These are phyloP conservation scores for Polyporus arcularius DNA, from an alignment of 768 basidiomycete genomes.

Conservation along the genomic window DNA sequence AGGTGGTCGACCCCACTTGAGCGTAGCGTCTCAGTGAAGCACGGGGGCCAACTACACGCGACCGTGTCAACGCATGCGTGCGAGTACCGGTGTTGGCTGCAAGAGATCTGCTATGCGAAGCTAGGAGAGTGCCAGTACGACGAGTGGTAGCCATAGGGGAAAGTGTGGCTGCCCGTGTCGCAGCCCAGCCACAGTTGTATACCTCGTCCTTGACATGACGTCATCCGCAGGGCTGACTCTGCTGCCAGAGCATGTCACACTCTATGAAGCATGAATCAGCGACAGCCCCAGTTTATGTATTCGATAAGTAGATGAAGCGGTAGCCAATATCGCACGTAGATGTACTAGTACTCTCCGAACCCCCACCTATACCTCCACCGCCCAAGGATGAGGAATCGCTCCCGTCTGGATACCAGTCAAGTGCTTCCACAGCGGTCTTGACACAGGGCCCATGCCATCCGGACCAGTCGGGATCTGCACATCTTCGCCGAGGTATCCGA, in stretches of 20 bases:
- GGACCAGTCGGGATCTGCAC: conserved; percentile 55
- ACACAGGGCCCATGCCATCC: conserved; percentile 76
- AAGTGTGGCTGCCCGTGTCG: no score
- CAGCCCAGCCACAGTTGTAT: no score
- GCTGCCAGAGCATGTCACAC: no score
- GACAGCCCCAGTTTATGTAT: background rate
- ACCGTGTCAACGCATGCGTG: background rate
- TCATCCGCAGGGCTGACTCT: background rate
- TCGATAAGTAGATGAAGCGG: background rate
- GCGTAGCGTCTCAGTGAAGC: conserved; percentile 20
- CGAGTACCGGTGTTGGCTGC: background rate
- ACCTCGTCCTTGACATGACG: background rate
- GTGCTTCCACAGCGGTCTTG: conserved; percentile 49
- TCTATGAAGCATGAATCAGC: background rate
- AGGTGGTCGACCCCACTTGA: conserved; percentile 25
- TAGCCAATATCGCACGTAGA: no score
- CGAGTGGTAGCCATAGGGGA: background rate
- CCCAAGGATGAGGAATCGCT: conserved; percentile 74
- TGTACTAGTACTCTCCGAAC: no score
- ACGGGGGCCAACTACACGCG: background rate
- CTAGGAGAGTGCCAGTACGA: background rate
- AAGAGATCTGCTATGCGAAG: background rate
- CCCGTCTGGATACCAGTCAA: conserved; percentile 74
- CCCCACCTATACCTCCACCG: conserved; percentile 46
- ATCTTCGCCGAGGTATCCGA: conserved; percentile 60